Percentiles rank a stretch among this genome's conserved stretches.
phyloP scores from a whole-genome alignment of 2,329 filamentous ascomycete species.

The Bimuria novae-zelandiae region DNA sequence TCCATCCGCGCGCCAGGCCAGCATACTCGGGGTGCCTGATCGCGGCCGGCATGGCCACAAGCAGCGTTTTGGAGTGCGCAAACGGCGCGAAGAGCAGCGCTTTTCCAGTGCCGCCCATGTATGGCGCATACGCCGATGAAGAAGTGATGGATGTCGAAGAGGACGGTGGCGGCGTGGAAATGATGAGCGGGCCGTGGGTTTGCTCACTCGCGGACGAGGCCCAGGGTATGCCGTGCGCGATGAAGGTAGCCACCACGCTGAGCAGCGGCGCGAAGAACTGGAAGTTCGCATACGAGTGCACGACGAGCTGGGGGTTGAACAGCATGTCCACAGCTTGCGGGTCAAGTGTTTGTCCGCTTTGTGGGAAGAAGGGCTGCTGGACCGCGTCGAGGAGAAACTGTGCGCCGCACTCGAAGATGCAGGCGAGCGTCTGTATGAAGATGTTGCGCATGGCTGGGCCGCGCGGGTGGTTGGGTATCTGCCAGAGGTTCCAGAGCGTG shows the following conservation, averaged over 20 bases:
- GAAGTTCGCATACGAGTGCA: conserved; percentile 42
- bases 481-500: conserved; percentile 34
- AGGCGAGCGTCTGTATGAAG: conserved; percentile 49
- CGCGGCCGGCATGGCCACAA: conserved; percentile 36
- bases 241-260: conserved; percentile 10
- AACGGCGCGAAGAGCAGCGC: conserved; percentile 42
- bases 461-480: conserved; percentile 35
- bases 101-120: conserved; percentile 18
- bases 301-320: conserved; percentile 39
- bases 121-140: not conserved
- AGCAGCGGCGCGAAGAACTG: conserved; percentile 15
- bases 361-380: conserved; percentile 32
- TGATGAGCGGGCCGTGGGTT: conserved; percentile 37
- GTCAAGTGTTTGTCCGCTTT: conserved; percentile 7
- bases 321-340: conserved; percentile 30
- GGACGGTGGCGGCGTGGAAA: conserved; percentile 4
- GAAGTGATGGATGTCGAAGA: not conserved
- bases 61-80: conserved; percentile 33
- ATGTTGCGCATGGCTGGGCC: conserved; percentile 47
- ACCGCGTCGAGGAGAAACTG: conserved; percentile 46
- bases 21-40: conserved; percentile 28
- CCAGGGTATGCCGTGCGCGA: conserved; percentile 42
- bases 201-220: conserved; percentile 34
- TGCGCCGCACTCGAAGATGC: conserved; percentile 47
- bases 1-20: conserved; percentile 40